Evolutionary conservation across 2,329 filamentous ascomycete genomes (phyloP).

Genomic region (Epichloe elymi): DNA sequence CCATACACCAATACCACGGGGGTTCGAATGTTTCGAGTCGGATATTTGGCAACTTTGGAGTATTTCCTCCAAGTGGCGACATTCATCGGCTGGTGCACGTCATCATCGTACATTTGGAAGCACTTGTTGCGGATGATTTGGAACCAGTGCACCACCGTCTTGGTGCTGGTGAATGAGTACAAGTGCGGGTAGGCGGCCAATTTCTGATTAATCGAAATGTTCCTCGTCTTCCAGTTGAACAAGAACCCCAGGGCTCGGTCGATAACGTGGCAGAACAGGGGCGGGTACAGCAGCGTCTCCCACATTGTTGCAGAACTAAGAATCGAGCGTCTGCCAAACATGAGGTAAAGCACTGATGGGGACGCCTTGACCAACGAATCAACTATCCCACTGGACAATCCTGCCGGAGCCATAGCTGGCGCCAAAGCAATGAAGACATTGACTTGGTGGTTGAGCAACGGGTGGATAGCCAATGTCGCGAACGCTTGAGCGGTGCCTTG

Average conservation of each 20-base stretch:
- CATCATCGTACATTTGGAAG: conserved; percentile 98
- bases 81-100: conserved; percentile 65
- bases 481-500: conserved; percentile 97
- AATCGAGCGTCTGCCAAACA: conserved; percentile 85
- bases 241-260: conserved; percentile 70
- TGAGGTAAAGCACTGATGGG: conserved; percentile 79
- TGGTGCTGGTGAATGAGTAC: conserved; percentile 93
- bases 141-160: conserved; percentile 97
- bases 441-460: conserved; percentile 79
- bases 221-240: conserved; percentile 78
- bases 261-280: conserved; percentile 79
- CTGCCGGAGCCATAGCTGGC: conserved; percentile 90
- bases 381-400: conserved; percentile 78
- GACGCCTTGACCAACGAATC: conserved; percentile 89
- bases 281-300: conserved; percentile 91
- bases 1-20: conserved; percentile 90
- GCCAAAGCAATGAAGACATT: conserved; percentile 94
- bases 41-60: conserved; percentile 93
- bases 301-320: conserved; percentile 91
- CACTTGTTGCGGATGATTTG: conserved; percentile 94
- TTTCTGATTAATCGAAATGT: conserved; percentile 80
- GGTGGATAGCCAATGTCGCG: conserved; percentile 83
- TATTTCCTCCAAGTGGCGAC: conserved; percentile 64
- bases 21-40: conserved; percentile 92
- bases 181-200: conserved; percentile 90